These are phyloP conservation scores for Phycomyces nitens DNA, from an alignment of 192 early-diverging fungal genomes.

Conservation along the genomic window DNA sequence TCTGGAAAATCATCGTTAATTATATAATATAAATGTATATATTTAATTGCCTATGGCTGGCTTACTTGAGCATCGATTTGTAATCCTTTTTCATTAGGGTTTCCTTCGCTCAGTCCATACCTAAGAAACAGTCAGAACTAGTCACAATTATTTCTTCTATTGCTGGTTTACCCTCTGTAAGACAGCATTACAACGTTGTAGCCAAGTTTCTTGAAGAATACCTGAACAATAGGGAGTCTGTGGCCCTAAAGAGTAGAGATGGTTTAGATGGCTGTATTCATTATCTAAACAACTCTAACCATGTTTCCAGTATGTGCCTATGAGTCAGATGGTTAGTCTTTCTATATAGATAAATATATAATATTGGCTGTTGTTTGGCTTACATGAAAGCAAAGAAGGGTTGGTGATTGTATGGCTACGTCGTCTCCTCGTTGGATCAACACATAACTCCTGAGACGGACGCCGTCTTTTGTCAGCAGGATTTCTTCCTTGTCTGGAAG, in stretches of 20 bases:
- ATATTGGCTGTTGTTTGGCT: conserved; percentile 25
- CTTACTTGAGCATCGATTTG: conserved; percentile 81
- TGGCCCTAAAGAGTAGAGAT: conserved; percentile 62
- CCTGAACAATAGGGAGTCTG: conserved; percentile 83
- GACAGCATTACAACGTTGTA: conserved; percentile 95
- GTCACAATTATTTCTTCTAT: not conserved
- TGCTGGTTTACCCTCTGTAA: conserved; percentile 75
- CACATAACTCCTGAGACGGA: conserved; percentile 73
- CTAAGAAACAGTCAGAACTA: conserved; percentile 6
- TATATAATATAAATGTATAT: no score
- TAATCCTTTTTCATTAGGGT: conserved; percentile 82
- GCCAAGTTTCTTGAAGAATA: conserved; percentile 62
- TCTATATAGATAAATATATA: not conserved
- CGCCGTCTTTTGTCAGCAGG: conserved; percentile 76
- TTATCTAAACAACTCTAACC: no score
- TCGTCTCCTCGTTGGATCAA: conserved; percentile 62
- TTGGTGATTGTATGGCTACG: conserved; percentile 56
- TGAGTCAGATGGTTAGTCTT: no score
- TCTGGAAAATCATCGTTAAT: no score
- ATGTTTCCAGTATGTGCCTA: conserved; percentile 88
- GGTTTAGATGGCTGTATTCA: no score
- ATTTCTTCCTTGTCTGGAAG: conserved; percentile 64
- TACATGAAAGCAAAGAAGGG: conserved; percentile 66
- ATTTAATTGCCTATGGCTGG: no score
- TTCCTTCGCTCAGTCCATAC: conserved; percentile 42